phyloP scores from a whole-genome alignment of 2,329 filamentous ascomycete genomes.

The Pseudocercospora ulei region DNA sequence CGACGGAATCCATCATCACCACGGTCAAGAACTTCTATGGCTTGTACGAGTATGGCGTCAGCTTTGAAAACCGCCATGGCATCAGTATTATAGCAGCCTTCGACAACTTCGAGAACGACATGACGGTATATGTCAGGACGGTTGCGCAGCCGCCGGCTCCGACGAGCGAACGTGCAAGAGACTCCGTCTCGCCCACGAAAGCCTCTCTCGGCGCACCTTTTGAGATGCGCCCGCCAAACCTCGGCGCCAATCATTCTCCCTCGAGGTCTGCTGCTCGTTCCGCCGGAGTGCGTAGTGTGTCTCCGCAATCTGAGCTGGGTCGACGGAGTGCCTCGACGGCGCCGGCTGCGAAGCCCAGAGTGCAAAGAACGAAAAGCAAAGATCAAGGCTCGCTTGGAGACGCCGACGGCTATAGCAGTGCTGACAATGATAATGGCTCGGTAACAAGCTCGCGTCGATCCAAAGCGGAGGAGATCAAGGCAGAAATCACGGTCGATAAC shows the following conservation, averaged over 20 bases:
- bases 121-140: conserved; percentile 77
- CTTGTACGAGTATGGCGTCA: conserved; percentile 80
- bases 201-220: conserved; percentile 55
- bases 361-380: conserved; percentile 45
- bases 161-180: conserved; percentile 23
- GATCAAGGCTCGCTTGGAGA: conserved; percentile 50
- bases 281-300: conserved; percentile 67
- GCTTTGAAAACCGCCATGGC: conserved; percentile 83
- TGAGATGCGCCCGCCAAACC: conserved; percentile 52
- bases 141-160: conserved; percentile 21
- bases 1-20: conserved; percentile 92
- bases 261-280: conserved; percentile 61
- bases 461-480: conserved; percentile 78
- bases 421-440: conserved; percentile 68
- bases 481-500: conserved; percentile 95
- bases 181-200: conserved; percentile 41
- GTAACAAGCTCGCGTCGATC: conserved; percentile 60
- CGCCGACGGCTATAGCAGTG: conserved; percentile 73
- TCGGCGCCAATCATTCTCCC: conserved; percentile 52
- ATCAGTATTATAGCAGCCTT: conserved; percentile 90
- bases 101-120: conserved; percentile 87
- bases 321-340: conserved; percentile 70
- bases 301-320: conserved; percentile 58
- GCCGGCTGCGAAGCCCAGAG: conserved; percentile 47
- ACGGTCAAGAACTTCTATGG: conserved; percentile 99